Evolutionary conservation across 345 rosid genomes (phyloP), one percentile per base, ranked within the genome.

Genomic region (Alliaria petiolata): DNA sequence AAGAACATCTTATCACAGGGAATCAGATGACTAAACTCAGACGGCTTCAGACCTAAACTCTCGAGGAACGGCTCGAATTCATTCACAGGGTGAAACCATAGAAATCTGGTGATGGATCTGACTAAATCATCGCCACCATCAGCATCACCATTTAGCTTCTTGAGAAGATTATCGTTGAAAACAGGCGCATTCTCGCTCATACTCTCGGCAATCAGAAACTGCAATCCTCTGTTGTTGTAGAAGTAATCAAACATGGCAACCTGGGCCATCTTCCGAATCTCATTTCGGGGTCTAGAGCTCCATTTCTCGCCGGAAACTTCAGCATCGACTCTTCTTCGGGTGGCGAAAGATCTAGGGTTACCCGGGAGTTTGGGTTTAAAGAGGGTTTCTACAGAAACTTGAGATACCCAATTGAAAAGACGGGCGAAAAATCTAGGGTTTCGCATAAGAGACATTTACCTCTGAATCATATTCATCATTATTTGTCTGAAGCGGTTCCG

Each of bases 41-140:
- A 33, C 17, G 84, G 92, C 36, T 79, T 59, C 50, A 93, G 28
- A 54, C 98, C 98, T 44, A 83, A 60, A 60, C 97, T 89, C 86
- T 93, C 93, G 20, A 87, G 85, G 76, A 89, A 93, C 22, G 96
- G 96, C 81, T 93, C 96, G 22, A 87, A 93, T 60, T 93, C 98
- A 61, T 93, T 93, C 40, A 91, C 81, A 4, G n/a, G n/a, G n/a
- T n/a, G n/a, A n/a, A n/a, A n/a, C n/a, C n/a, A n/a, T n/a, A n/a
- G n/a, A n/a, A n/a, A n/a, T n/a, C n/a, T n/a, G n/a, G n/a, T n/a
- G n/a, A n/a, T n/a, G n/a, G 85, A 77, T 15, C 85, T 39, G 34
- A 71, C n/a, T 3, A 56, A 14, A 3, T 56, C 62, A 35, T 35
- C 62, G 3, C 28, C 61, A 35, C 28, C 28, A 49, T 30, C 76